phyloP scores from a whole-genome alignment of 2,329 filamentous ascomycete genomes.

The Penicillium sp. region DNA sequence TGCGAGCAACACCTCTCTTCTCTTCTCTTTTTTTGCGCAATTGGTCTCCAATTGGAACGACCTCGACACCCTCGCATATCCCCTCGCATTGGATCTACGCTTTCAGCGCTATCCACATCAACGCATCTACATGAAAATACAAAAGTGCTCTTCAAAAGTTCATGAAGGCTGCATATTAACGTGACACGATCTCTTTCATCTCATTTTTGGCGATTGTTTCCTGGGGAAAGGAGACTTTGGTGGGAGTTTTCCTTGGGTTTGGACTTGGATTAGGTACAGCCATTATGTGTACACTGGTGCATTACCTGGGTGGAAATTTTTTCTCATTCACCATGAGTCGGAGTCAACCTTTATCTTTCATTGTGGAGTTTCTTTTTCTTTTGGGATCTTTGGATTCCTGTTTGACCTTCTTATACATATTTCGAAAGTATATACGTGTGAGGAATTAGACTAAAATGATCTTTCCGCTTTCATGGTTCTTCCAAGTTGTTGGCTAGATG shows the following conservation, averaged over 20 bases:
- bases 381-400: constrained; percentile 5
- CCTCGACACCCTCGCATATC: neutral
- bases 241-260: constrained; percentile 18
- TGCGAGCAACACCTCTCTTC: neutral
- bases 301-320: constrained; percentile 16
- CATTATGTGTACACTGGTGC: constrained; percentile 19
- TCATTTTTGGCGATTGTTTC: constrained; percentile 7
- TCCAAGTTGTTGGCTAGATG: neutral
- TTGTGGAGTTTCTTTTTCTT: constrained; percentile 19
- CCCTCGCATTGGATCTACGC: neutral
- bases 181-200: constrained; percentile 18
- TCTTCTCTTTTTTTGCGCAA: neutral
- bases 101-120: neutral
- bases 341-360: constrained; percentile 10
- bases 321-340: constrained; percentile 14
- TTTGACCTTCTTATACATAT: neutral
- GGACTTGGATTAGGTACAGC: neutral
- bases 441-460: neutral
- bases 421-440: neutral
- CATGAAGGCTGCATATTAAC: constrained; percentile 17
- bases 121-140: neutral
- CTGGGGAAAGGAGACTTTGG: constrained; percentile 1
- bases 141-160: constrained; percentile 9
- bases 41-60: neutral
- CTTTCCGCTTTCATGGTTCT: neutral